A percentile compares a stretch with the other conserved stretches of the same genome.
Evolutionary conservation across 345 rosid genomes (phyloP).

Genomic region (Crucihimalaya himalaica): DNA sequence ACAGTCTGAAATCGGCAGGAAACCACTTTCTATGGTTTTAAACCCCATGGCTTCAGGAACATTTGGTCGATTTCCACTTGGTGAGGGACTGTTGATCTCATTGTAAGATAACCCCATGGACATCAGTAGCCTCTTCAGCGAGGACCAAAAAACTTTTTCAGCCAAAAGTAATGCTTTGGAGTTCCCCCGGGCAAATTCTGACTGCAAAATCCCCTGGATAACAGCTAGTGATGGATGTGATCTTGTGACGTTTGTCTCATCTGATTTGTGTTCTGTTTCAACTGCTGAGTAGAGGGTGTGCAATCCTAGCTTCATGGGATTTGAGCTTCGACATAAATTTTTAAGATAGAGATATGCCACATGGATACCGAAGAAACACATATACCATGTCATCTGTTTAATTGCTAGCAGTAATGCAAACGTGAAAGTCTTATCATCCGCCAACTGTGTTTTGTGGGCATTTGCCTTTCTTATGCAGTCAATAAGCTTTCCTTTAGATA

Average conservation of each 20-base stretch:
- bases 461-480: constrained; percentile 47
- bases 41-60: constrained; percentile 16
- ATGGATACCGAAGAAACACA: constrained; percentile 61
- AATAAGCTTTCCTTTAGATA: constrained; percentile 55
- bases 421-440: constrained; percentile 46
- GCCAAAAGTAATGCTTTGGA: constrained; percentile 53
- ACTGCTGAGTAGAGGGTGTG: constrained; percentile 46
- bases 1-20: constrained; percentile 50
- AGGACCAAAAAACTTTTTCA: constrained; percentile 56
- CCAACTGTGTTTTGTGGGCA: constrained; percentile 33
- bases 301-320: constrained; percentile 49
- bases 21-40: constrained; percentile 29
- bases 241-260: constrained; percentile 44
- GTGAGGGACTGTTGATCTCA: constrained; percentile 40
- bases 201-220: constrained; percentile 51
- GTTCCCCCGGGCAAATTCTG: constrained; percentile 36
- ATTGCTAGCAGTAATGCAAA: constrained; percentile 52
- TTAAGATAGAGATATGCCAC: constrained; percentile 49
- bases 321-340: constrained; percentile 49
- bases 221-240: constrained; percentile 56
- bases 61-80: constrained; percentile 39
- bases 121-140: constrained; percentile 50
- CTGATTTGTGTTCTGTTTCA: constrained; percentile 39
- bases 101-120: constrained; percentile 54
- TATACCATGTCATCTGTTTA: constrained; percentile 64